Percentiles rank a stretch among this genome's conserved stretches.
Conservation (phyloP, 116 monocot species). For the Iris pallida region DNA sequence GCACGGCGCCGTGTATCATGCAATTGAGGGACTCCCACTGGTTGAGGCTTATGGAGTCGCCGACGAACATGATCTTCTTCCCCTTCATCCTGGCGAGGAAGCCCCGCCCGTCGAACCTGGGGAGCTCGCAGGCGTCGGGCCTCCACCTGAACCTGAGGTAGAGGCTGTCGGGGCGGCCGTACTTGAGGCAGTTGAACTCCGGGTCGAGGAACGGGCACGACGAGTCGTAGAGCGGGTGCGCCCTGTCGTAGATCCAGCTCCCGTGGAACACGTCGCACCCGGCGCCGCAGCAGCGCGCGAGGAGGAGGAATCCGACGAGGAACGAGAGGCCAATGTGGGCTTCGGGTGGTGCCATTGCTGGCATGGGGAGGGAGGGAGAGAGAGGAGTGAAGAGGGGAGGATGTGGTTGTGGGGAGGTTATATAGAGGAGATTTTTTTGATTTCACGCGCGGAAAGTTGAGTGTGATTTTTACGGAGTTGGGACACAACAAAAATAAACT, state of each 20-base stretch:
- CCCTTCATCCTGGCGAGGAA: slow-evolving; percentile 4
- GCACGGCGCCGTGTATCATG: slow-evolving; percentile 25
- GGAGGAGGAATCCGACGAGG: too few species aligned
- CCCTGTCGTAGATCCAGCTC: slow-evolving; percentile 24
- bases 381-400: too few species aligned
- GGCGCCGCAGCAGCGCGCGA: neutral
- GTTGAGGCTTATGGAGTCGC: slow-evolving; percentile 37
- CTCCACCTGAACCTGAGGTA: slow-evolving; percentile 32
- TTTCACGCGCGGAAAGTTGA: too few species aligned
- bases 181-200: slow-evolving; percentile 30
- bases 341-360: too few species aligned
- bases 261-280: slow-evolving; percentile 29
- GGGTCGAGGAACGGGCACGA: slow-evolving; percentile 24
- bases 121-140: slow-evolving; percentile 22
- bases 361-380: too few species aligned
- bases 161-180: slow-evolving; percentile 22
- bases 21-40: slow-evolving; percentile 41
- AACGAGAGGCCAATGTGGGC: too few species aligned
- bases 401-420: too few species aligned
- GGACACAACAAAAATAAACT: too few species aligned
- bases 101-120: slow-evolving; percentile 13
- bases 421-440: too few species aligned
- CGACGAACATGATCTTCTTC: slow-evolving; percentile 40
- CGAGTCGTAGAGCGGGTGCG: slow-evolving; percentile 27
- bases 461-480: too few species aligned